Conservation (phyloP, 192 early-diverging fungal genomes). For the Lunasporangiospora selenospora region DNA sequence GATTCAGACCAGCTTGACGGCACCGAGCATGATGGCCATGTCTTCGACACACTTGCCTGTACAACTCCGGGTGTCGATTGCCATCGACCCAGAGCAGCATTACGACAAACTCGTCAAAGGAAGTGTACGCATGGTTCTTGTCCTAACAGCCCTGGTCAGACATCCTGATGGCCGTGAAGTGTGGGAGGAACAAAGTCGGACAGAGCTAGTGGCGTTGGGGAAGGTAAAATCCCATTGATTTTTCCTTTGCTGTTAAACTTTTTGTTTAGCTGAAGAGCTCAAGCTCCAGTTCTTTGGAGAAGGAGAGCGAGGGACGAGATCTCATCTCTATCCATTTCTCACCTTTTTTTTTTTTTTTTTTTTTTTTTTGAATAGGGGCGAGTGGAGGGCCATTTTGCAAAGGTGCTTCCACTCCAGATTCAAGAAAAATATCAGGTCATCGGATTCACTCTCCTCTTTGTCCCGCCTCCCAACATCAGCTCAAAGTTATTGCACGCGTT, state of each 20-base stretch:
- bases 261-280: too few species aligned
- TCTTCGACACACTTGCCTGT: too few species aligned
- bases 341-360: background rate
- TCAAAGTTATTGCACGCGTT: conserved; percentile 18
- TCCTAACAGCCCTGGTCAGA: conserved; percentile 25
- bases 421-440: conserved; percentile 28
- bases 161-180: conserved; percentile 12
- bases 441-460: conserved; percentile 29
- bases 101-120: conserved; percentile 18
- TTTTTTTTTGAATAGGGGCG: conserved; percentile 7
- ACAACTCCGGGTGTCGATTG: conserved; percentile 33
- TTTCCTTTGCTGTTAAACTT: too few species aligned
- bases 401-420: conserved; percentile 21
- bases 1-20: too few species aligned
- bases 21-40: too few species aligned
- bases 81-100: conserved; percentile 28
- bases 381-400: conserved; percentile 28
- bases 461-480: conserved; percentile 10
- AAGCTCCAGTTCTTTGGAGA: too few species aligned
- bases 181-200: conserved; percentile 36
- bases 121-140: conserved; percentile 23
- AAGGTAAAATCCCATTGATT: conserved; percentile 28
- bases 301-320: too few species aligned
- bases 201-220: conserved; percentile 24
- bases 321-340: background rate